A percentile compares a stretch with the other conserved stretches of the same genome.
Evolutionary conservation across 2,329 filamentous ascomycete species (phyloP).

Genomic region (Penicillium sp.): DNA sequence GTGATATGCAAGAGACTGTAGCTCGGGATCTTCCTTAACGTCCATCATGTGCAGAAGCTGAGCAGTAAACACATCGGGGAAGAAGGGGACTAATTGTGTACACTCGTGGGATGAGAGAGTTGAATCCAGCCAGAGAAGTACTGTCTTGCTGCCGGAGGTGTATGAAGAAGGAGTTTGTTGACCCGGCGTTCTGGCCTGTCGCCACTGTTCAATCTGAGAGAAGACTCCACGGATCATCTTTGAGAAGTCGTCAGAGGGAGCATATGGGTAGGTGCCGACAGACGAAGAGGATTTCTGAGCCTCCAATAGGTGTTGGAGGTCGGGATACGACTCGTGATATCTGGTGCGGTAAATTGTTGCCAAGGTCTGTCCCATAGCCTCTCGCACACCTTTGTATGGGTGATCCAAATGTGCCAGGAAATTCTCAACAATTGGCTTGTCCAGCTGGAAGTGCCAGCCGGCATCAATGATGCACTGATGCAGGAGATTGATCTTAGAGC

Average conservation of each 20-base stretch:
- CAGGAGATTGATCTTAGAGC: slow-evolving; percentile 88
- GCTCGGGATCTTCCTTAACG: slow-evolving; percentile 94
- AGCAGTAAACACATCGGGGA: slow-evolving; percentile 84
- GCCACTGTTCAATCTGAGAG: slow-evolving; percentile 79
- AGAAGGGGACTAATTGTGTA: slow-evolving; percentile 86
- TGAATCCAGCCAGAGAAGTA: slow-evolving; percentile 90
- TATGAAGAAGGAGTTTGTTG: slow-evolving; percentile 93
- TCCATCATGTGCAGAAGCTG: slow-evolving; percentile 99
- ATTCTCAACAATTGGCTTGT: slow-evolving; percentile 83
- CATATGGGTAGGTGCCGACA: slow-evolving; percentile 81
- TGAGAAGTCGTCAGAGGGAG: slow-evolving; percentile 72
- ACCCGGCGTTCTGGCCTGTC: slow-evolving; percentile 76
- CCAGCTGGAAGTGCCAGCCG: slow-evolving; percentile 94
- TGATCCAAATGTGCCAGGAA: slow-evolving; percentile 92
- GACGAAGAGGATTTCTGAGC: slow-evolving; percentile 78
- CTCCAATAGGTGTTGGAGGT: slow-evolving; percentile 73
- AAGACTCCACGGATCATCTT: slow-evolving; percentile 75
- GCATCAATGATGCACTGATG: slow-evolving; percentile 84
- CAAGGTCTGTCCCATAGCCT: slow-evolving; percentile 88
- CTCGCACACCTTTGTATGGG: slow-evolving; percentile 95
- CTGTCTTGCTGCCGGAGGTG: slow-evolving; percentile 93
- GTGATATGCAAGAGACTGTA: slow-evolving; percentile 91
- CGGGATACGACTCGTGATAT: slow-evolving; percentile 90
- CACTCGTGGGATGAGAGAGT: slow-evolving; percentile 91
- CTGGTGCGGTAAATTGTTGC: slow-evolving; percentile 85